A percentile compares a stretch with the other conserved stretches of the same genome.
Conservation (phyloP, 2,329 filamentous ascomycete genomes). For the Aaosphaeria pasadenensis region DNA sequence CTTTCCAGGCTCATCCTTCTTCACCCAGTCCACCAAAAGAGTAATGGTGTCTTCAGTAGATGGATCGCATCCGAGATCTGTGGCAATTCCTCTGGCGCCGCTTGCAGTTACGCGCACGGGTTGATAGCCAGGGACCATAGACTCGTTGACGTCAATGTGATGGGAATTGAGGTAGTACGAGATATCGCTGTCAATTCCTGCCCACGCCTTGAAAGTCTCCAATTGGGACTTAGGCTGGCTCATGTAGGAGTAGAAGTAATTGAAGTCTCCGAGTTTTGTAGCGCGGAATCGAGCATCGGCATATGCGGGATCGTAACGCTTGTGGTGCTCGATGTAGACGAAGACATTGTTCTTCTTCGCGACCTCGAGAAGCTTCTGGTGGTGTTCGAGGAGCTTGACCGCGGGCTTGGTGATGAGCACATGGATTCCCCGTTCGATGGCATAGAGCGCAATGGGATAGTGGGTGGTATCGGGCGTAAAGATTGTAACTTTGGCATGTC, state of each 20-base stretch:
- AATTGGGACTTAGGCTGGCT: constrained; percentile 74
- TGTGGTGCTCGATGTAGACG: constrained; percentile 94
- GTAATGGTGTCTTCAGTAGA: constrained; percentile 93
- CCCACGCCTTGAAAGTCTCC: constrained; percentile 94
- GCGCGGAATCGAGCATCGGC: constrained; percentile 80
- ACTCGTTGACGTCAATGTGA: constrained; percentile 89
- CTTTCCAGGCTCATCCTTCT: constrained; percentile 65
- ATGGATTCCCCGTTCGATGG: constrained; percentile 82
- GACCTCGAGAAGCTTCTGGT: constrained; percentile 71
- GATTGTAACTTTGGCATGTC: constrained; percentile 62
- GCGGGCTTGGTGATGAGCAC: constrained; percentile 94
- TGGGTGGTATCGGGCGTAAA: constrained; percentile 95
- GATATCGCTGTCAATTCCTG: constrained; percentile 87
- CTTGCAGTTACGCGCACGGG: constrained; percentile 78
- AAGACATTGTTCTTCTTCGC: constrained; percentile 75
- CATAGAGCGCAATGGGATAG: constrained; percentile 87
- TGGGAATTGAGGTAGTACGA: constrained; percentile 96
- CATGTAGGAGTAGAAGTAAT: constrained; percentile 99
- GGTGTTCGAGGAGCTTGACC: constrained; percentile 78
- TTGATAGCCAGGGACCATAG: constrained; percentile 79
- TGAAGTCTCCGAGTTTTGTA: constrained; percentile 81
- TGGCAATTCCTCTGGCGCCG: constrained; percentile 75
- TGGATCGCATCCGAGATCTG: constrained; percentile 71
- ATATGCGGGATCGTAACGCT: constrained; percentile 92
- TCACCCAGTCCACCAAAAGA: constrained; percentile 82